Percentiles rank a stretch among this genome's conserved stretches.
phyloP scores from a whole-genome alignment of 176 grass and related monocot species.

The Musa itinerans region DNA sequence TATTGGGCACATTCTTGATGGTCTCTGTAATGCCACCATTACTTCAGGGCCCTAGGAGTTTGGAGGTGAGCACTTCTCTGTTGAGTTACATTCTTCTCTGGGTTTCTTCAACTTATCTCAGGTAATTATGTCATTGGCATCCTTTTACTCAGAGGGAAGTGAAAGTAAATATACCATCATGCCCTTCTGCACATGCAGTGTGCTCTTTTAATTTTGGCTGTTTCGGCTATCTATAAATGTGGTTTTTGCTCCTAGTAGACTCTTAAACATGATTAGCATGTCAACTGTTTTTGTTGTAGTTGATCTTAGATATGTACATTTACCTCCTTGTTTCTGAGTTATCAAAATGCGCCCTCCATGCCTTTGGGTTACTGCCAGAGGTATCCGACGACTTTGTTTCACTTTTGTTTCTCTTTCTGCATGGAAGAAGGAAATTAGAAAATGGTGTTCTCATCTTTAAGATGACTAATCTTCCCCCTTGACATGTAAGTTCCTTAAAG shows the following conservation, averaged over 20 bases:
- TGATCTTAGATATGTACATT: too few species aligned
- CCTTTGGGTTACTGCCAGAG: not conserved
- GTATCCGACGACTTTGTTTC: too few species aligned
- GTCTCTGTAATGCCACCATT: slow-evolving; percentile 80
- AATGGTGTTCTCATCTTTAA: too few species aligned
- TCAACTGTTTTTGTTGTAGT: not conserved
- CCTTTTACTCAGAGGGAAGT: not conserved
- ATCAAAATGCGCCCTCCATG: not conserved
- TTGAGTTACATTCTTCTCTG: slow-evolving; percentile 77
- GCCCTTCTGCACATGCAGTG: not conserved
- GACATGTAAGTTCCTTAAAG: too few species aligned
- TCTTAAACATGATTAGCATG: not conserved
- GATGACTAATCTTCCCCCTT: too few species aligned
- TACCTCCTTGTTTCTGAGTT: too few species aligned
- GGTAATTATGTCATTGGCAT: slow-evolving; percentile 27
- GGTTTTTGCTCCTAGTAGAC: not conserved
- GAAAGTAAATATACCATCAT: not conserved
- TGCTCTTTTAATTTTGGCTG: not conserved
- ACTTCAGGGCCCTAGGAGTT: slow-evolving; percentile 61
- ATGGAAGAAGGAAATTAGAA: too few species aligned
- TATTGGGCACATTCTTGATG: slow-evolving; percentile 87
- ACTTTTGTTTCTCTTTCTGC: too few species aligned
- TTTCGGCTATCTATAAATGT: not conserved
- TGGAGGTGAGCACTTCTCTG: slow-evolving; percentile 80
- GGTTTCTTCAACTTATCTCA: slow-evolving; percentile 73